Conservation (phyloP, 2,329 filamentous ascomycete species). For the Pleurostoma richardsiae region DNA sequence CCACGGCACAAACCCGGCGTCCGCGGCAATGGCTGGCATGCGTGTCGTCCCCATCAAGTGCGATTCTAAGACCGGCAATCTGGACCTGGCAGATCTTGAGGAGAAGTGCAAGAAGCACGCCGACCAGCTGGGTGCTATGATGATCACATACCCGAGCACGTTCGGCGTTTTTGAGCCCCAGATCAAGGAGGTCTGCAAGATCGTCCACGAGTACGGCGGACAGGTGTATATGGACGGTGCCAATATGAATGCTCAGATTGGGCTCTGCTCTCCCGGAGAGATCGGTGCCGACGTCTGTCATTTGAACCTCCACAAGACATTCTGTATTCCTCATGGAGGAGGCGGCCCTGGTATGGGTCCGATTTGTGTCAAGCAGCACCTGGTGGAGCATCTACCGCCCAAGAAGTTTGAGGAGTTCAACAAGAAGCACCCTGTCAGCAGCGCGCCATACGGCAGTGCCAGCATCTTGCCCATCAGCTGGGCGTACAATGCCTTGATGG, state of each 20-base stretch:
- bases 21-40: constrained; percentile 94
- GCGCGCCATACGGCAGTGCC: constrained; percentile 80
- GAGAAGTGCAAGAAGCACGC: constrained; percentile 85
- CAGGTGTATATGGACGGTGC: constrained; percentile 99
- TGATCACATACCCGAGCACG: constrained; percentile 95
- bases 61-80: constrained; percentile 78
- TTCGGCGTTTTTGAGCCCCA: constrained; percentile 92
- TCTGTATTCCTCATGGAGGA: constrained; percentile 95
- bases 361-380: constrained; percentile 82
- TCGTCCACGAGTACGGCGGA: constrained; percentile 83
- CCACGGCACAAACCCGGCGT: constrained; percentile 93
- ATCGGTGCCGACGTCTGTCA: constrained; percentile 97
- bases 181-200: constrained; percentile 76
- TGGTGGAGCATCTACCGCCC: constrained; percentile 70
- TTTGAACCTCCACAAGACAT: constrained; percentile 96
- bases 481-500: constrained; percentile 96
- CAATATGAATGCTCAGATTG: constrained; percentile 98
- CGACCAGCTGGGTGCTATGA: constrained; percentile 83
- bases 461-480: constrained; percentile 92
- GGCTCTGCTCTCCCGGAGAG: constrained; percentile 87
- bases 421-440: constrained; percentile 68
- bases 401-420: constrained; percentile 20
- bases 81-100: constrained; percentile 81
- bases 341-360: constrained; percentile 91
- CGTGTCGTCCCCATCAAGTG: constrained; percentile 90